Evolutionary conservation across 1,284 basidiomycete genomes (phyloP).

Genomic region (Ustilago hordei): DNA sequence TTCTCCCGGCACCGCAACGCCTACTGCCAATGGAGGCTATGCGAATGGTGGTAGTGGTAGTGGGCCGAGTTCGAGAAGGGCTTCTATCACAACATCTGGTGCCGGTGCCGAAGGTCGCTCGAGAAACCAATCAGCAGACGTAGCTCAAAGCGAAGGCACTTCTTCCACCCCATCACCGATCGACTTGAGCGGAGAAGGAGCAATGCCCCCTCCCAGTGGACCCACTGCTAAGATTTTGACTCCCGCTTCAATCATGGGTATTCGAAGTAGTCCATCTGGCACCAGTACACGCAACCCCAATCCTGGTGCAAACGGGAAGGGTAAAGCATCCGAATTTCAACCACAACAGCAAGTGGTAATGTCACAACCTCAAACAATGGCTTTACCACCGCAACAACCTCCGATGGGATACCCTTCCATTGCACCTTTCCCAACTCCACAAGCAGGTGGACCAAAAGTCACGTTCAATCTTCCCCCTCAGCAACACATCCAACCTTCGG

Average conservation of each 20-base stretch:
- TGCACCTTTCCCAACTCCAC: conserved; percentile 29
- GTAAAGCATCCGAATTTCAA: conserved; percentile 27
- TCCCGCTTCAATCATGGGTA: conserved; percentile 66
- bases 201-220: conserved; percentile 52
- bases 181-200: conserved; percentile 46
- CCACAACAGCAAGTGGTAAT: conserved; percentile 26
- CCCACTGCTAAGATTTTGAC: conserved; percentile 60
- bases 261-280: conserved; percentile 35
- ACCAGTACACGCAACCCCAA: conserved; percentile 16
- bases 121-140: conserved; percentile 52
- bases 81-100: conserved; percentile 16
- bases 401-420: conserved; percentile 30
- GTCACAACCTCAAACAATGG: conserved; percentile 5
- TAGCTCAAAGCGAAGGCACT: conserved; percentile 57
- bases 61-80: conserved; percentile 29
- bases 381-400: conserved; percentile 6
- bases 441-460: conserved; percentile 30
- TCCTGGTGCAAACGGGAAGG: conserved; percentile 18
- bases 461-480: conserved; percentile 42
- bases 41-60: conserved; percentile 19
- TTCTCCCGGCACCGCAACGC: conserved; percentile 27
- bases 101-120: conserved; percentile 24
- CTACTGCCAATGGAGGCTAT: conserved; percentile 18
- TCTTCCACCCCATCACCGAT: conserved; percentile 65
- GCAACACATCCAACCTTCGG: conserved; percentile 45